Conservation (phyloP, 176 grass and related monocot genomes). For the Elymus sibiricus region DNA sequence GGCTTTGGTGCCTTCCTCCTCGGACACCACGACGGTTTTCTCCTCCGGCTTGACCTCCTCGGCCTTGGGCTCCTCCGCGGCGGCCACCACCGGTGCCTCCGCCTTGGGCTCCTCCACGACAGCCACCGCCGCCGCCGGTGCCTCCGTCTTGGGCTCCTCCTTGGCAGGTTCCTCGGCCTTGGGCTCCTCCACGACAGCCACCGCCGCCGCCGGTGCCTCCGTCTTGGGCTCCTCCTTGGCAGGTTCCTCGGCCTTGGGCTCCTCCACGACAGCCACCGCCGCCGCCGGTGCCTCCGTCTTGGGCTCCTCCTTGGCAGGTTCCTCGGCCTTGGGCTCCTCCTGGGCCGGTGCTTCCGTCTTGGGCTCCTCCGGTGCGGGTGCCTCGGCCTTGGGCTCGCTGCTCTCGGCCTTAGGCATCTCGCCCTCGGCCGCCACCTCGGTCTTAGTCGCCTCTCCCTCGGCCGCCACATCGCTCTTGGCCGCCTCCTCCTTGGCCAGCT, state of each 20-base stretch:
- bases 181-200: background rate
- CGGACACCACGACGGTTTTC: conserved; percentile 12
- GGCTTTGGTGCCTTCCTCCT: conserved; percentile 17
- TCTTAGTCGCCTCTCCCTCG: background rate
- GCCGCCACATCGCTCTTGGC: background rate
- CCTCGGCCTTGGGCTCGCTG: background rate
- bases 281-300: background rate
- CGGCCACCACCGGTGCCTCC: background rate
- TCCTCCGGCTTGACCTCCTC: conserved; percentile 25
- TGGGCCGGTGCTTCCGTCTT: background rate
- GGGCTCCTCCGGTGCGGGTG: background rate
- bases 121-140: background rate
- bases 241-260: background rate
- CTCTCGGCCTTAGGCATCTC: background rate
- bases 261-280: background rate
- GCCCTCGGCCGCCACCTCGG: background rate
- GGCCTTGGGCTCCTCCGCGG: conserved; percentile 25
- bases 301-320: background rate
- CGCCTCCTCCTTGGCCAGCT: background rate
- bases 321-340: conserved; percentile 21
- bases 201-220: background rate
- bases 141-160: conserved; percentile 3
- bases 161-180: conserved; percentile 18
- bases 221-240: background rate
- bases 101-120: no score